These are phyloP conservation scores for Persicaria tinctoria DNA, from an alignment of 148 eudicot genomes.

Conservation along the genomic window DNA sequence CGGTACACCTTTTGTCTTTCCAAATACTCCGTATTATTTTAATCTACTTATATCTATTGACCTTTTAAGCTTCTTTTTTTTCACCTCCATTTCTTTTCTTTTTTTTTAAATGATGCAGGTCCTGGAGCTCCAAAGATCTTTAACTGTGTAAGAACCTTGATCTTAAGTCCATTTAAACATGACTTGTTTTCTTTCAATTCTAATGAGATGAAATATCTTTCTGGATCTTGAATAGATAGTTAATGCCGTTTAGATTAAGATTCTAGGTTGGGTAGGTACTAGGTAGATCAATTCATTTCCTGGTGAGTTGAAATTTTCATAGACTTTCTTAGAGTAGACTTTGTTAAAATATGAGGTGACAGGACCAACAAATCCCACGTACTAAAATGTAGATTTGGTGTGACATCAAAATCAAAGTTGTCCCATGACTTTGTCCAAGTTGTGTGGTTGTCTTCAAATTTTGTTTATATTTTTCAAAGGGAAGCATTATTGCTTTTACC, in stretches of 20 bases:
- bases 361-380: not conserved
- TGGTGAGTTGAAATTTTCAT: not conserved
- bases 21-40: not conserved
- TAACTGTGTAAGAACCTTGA: constrained; percentile 49
- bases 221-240: not conserved
- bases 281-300: not conserved
- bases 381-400: not conserved
- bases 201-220: not conserved
- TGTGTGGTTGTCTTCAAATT: not conserved
- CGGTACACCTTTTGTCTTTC: constrained; percentile 26
- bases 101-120: constrained; percentile 35
- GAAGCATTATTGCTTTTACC: not conserved
- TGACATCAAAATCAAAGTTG: not conserved
- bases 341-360: not conserved
- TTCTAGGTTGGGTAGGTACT: not conserved
- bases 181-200: not conserved
- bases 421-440: not conserved
- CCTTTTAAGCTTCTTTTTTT: not conserved
- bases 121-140: constrained; percentile 58
- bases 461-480: not conserved
- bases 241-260: not conserved
- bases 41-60: not conserved
- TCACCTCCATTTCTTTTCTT: not conserved
- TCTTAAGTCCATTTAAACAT: not conserved
- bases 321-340: not conserved